Evolutionary conservation across 768 basidiomycete species (phyloP).

Genomic region (button mushroom (Agaricus bisporus)): DNA sequence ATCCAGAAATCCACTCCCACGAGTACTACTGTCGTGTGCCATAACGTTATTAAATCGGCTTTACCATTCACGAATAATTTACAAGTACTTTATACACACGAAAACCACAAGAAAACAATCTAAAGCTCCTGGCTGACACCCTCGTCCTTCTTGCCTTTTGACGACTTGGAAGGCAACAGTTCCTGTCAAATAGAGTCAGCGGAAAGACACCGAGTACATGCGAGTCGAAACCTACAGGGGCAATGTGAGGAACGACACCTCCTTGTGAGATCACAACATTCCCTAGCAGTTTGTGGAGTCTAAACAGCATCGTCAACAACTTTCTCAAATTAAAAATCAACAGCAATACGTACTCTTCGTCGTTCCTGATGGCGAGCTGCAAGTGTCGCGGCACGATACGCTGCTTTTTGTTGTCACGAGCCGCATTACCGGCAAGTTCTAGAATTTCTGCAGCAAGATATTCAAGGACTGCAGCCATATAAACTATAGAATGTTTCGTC

Average conservation of each 20-base stretch:
- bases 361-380: constrained; percentile 89
- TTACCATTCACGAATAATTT: constrained; percentile 10
- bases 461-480: constrained; percentile 87
- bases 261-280: constrained; percentile 88
- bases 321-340: not conserved
- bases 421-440: constrained; percentile 85
- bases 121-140: constrained; percentile 14
- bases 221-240: constrained; percentile 20
- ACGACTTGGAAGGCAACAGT: constrained; percentile 34
- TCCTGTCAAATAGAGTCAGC: constrained; percentile 21
- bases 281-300: constrained; percentile 77
- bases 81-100: constrained; percentile 10
- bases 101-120: not conserved
- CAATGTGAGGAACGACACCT: constrained; percentile 48
- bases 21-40: not conserved
- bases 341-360: constrained; percentile 56
- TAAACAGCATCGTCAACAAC: constrained; percentile 17
- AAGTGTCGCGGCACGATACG: constrained; percentile 93
- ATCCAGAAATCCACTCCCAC: not conserved
- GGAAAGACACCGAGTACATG: not conserved
- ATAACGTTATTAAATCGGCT: not conserved
- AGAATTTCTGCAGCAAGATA: constrained; percentile 93
- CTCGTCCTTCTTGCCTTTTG: constrained; percentile 23
- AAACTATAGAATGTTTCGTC: constrained; percentile 39
- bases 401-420: constrained; percentile 81